Evolutionary conservation across 1,139 yeast species (phyloP).

Genomic region (Yamadazyma dendronema): DNA sequence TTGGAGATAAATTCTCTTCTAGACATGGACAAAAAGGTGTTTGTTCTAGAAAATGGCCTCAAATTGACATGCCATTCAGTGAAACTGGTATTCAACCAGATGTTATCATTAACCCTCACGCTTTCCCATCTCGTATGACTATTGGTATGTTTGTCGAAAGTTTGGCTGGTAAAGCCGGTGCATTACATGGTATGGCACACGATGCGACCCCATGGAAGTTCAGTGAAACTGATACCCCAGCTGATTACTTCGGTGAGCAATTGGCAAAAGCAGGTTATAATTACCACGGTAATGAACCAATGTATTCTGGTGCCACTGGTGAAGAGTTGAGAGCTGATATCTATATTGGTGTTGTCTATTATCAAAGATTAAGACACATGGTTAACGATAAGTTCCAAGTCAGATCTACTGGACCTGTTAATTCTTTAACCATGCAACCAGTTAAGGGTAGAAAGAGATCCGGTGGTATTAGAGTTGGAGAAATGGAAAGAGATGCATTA

Average conservation of each 20-base stretch:
- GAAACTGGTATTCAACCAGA: slow-evolving; percentile 97
- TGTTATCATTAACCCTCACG: slow-evolving; percentile 96
- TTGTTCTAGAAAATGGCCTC: slow-evolving; percentile 98
- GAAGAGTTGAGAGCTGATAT: slow-evolving; percentile 95
- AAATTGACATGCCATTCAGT: slow-evolving; percentile 93
- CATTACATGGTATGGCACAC: slow-evolving; percentile 95
- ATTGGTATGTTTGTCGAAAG: slow-evolving; percentile 99
- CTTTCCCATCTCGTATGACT: slow-evolving; percentile 99
- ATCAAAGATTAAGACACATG: slow-evolving; percentile 98
- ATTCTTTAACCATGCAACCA: slow-evolving; percentile 97
- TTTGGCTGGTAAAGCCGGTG: slow-evolving; percentile 97
- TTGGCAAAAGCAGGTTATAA: slow-evolving; percentile 85
- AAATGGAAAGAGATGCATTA: slow-evolving; percentile 99
- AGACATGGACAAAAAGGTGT: slow-evolving; percentile 99
- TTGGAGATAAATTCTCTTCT: slow-evolving; percentile 97
- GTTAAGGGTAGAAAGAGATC: slow-evolving; percentile 98
- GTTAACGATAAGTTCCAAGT: slow-evolving; percentile 99
- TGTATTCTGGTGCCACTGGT: slow-evolving; percentile 98
- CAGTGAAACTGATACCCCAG: slow-evolving; percentile 90
- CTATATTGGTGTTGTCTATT: slow-evolving; percentile 93
- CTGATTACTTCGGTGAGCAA: slow-evolving; percentile 96
- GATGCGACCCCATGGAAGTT: slow-evolving; percentile 97
- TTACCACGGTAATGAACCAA: slow-evolving; percentile 97
- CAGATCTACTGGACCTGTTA: slow-evolving; percentile 97
- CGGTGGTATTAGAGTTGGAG: slow-evolving; percentile 99